Percentiles rank a stretch among this genome's conserved stretches.
These are phyloP conservation scores for Leccinum pallidistipes DNA, from an alignment of 1,284 basidiomycete genomes.

Conservation along the genomic window DNA sequence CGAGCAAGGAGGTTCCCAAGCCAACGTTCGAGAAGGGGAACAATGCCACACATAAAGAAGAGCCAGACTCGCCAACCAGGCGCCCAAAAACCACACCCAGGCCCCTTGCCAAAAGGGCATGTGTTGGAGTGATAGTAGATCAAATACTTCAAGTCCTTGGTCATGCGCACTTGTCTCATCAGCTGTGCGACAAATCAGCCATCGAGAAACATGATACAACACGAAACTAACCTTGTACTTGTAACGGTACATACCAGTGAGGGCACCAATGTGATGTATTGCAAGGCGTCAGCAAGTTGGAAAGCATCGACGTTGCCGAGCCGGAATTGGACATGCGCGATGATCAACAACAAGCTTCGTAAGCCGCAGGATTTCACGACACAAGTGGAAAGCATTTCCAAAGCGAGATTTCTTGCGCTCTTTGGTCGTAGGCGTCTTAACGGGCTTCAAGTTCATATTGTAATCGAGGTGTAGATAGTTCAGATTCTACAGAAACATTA, in stretches of 20 bases:
- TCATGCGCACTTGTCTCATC: conserved; percentile 99
- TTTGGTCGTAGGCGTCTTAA: conserved; percentile 99
- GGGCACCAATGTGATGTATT: too few species aligned
- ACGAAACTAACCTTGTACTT: not conserved
- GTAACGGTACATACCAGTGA: too few species aligned
- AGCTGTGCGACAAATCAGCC: conserved; percentile 41
- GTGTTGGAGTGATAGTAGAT: conserved; percentile 98
- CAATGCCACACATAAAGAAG: conserved; percentile 99
- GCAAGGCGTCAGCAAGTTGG: too few species aligned
- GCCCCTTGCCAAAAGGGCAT: conserved; percentile 98
- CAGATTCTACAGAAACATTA: conserved; percentile 64
- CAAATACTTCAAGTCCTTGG: conserved; percentile 98
- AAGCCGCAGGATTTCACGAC: conserved; percentile 77
- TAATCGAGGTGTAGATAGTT: conserved; percentile 95
- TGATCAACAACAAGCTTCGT: conserved; percentile 99
- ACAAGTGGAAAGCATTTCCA: conserved; percentile 67
- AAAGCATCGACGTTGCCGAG: conserved; percentile 27
- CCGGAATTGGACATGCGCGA: conserved; percentile 98
- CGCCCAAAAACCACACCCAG: conserved; percentile 99
- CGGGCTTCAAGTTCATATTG: conserved; percentile 96
- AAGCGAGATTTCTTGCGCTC: conserved; percentile 99
- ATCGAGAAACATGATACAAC: conserved; percentile 4
- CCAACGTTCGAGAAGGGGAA: conserved; percentile 96
- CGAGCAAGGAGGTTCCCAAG: conserved; percentile 87
- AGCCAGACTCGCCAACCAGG: conserved; percentile 99